Evolutionary conservation across 2,329 filamentous ascomycete species (phyloP), one percentile per base, ranked within the genome.

Genomic region (Cladophialophora bantiana): DNA sequence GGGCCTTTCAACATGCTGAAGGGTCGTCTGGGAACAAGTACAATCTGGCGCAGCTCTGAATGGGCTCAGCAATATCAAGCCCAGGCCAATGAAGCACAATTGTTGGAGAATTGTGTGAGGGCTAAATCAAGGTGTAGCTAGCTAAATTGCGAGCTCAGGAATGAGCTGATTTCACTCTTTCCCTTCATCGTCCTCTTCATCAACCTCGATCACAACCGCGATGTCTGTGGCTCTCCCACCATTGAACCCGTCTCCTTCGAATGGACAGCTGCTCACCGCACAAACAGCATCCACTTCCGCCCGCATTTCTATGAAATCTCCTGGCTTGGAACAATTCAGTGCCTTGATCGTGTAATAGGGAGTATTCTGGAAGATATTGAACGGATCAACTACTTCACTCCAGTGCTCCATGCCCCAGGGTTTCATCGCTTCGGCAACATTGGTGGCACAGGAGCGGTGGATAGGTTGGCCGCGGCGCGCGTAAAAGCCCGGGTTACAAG

Each of bases 301-400:
- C 70, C 77, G 74, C 66, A 80, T 78, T 68, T 79, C 77, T 38
- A 80, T 73, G 68, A 74, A 79, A 68, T 80, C 78, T 4, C 78
- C 77, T 3, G 78, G 70, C 71, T 74, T 77, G 61, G 76, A 78
- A 61, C 72, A 76, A n/a, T 75, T 74, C 48, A 80, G 64, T 18
- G 71, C 71, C 68, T 80, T 80, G 48, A 80, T 68, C 34, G 70
- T 73, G 61, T 78, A 79, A 62, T 78, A 76, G 15, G 78, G 78
- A 52, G 78, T 79, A 66, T 79, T 80, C 67, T 79, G 78, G 64
- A 79, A 80, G 62, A 78, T 72, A 71, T 80, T 80, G 70, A 79
- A 80, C 13, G 78, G 78, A 64, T 78, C 76, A 12, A 76, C 75
- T 7, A 77, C 73, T 35, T 79, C 76, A 32, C 78, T 69, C 45